Conservation (phyloP, 2,329 filamentous ascomycete species). For the Tolypocladium pustulatum region DNA sequence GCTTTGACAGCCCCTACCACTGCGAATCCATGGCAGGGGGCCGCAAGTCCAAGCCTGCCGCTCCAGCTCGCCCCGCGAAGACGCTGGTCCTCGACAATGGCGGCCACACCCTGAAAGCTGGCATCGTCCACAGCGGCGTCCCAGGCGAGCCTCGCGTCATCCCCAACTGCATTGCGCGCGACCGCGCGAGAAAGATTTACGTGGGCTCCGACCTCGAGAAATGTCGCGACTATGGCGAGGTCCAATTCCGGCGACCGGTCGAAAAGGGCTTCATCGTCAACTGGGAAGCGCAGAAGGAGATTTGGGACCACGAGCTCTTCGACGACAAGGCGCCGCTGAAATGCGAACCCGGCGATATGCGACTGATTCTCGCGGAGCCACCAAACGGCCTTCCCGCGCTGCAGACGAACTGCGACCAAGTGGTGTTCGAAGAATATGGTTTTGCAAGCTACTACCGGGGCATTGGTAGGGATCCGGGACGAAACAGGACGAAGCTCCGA, state of each 20-base stretch:
- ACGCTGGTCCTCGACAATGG: slow-evolving; percentile 93
- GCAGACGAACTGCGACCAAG: slow-evolving; percentile 87
- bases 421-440: slow-evolving; percentile 94
- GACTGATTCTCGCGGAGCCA: slow-evolving; percentile 75
- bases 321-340: slow-evolving; percentile 53
- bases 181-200: slow-evolving; percentile 68
- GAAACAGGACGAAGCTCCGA: neutral
- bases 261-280: slow-evolving; percentile 94
- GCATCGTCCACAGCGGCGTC: slow-evolving; percentile 48
- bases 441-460: slow-evolving; percentile 79
- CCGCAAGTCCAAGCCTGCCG: slow-evolving; percentile 42
- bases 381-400: slow-evolving; percentile 72
- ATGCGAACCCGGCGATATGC: slow-evolving; percentile 72
- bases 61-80: slow-evolving; percentile 42
- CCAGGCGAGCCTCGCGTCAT: slow-evolving; percentile 55
- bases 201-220: slow-evolving; percentile 67
- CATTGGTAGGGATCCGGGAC: slow-evolving; percentile 38
- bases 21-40: slow-evolving; percentile 28
- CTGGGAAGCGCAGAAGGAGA: slow-evolving; percentile 91
- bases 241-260: slow-evolving; percentile 76
- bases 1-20: neutral
- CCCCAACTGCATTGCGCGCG: slow-evolving; percentile 81
- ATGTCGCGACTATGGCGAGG: slow-evolving; percentile 83
- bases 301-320: slow-evolving; percentile 88
- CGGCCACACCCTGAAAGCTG: slow-evolving; percentile 83